Percentiles rank a stretch among this genome's conserved stretches.
phyloP scores from a whole-genome alignment of 306 rosid genomes.

The Begonia masoniana region DNA sequence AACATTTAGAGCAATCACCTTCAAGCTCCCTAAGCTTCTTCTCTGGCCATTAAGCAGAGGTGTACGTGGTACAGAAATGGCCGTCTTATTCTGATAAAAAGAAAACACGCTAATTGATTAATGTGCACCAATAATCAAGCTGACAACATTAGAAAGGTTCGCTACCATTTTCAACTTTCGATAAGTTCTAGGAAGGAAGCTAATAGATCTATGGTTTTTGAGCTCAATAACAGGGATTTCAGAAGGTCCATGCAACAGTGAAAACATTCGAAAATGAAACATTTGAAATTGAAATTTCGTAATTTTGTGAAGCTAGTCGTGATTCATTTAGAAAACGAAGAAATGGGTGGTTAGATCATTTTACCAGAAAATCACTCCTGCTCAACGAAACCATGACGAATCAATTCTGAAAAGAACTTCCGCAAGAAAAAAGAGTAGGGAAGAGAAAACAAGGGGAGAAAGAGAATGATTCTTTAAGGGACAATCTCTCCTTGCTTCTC shows the following conservation, averaged over 20 bases:
- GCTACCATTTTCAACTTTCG: not conserved
- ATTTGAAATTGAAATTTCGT: not conserved
- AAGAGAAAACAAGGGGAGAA: slow-evolving; percentile 8
- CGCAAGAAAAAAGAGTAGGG: not conserved
- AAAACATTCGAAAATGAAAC: not conserved
- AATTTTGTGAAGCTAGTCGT: slow-evolving; percentile 8
- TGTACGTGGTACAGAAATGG: slow-evolving; percentile 22
- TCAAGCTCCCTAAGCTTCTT: slow-evolving; percentile 19
- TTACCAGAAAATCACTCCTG: slow-evolving; percentile 48
- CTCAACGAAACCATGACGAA: slow-evolving; percentile 37
- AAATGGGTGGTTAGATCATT: slow-evolving; percentile 9
- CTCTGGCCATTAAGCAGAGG: slow-evolving; percentile 24
- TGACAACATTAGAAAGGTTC: too few relatives aligned
- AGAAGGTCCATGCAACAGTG: too few relatives aligned
- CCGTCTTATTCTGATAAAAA: slow-evolving; percentile 28
- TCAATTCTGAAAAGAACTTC: slow-evolving; percentile 13
- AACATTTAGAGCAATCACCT: slow-evolving; percentile 37
- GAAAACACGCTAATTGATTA: not conserved
- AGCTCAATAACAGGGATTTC: too few relatives aligned
- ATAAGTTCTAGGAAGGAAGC: not conserved
- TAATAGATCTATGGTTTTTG: not conserved
- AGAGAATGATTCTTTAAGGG: slow-evolving; percentile 2
- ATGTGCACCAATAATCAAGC: too few relatives aligned
- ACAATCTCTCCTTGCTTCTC: slow-evolving; percentile 5
- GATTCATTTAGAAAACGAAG: slow-evolving; percentile 8